A percentile compares a stretch with the other conserved stretches of the same genome.
Conservation (phyloP, 768 basidiomycete species). For the Dioszegia aurantiaca region DNA sequence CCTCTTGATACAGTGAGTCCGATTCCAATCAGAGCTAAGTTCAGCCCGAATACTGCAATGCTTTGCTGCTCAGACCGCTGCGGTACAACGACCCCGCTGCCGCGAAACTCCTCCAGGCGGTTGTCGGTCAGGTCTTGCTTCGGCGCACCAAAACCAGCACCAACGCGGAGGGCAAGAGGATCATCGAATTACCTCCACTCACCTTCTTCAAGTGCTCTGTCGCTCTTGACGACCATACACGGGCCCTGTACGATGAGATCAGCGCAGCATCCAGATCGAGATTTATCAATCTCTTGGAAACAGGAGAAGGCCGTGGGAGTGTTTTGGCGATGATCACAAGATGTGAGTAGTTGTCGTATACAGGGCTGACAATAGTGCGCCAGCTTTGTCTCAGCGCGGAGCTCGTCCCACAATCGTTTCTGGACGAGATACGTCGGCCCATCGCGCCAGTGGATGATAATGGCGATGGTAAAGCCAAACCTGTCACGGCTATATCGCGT, state of each 20-base stretch:
- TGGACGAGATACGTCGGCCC: slow-evolving; percentile 34
- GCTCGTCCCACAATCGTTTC: slow-evolving; percentile 36
- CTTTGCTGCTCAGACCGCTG: slow-evolving; percentile 72
- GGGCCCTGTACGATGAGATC: slow-evolving; percentile 40
- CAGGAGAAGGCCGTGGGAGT: slow-evolving; percentile 35
- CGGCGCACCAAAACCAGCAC: slow-evolving; percentile 65
- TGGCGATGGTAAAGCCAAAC: slow-evolving; percentile 9
- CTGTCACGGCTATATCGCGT: slow-evolving; percentile 15
- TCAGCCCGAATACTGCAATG: slow-evolving; percentile 68
- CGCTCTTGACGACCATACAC: slow-evolving; percentile 37
- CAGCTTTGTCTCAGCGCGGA: slow-evolving; percentile 39
- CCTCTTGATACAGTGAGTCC: slow-evolving; percentile 67
- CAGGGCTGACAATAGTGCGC: slow-evolving; percentile 32
- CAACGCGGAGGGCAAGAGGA: slow-evolving; percentile 67
- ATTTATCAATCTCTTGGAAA: slow-evolving; percentile 29
- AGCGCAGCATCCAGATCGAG: slow-evolving; percentile 14
- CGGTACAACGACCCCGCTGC: slow-evolving; percentile 67
- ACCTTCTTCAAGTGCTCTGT: slow-evolving; percentile 59
- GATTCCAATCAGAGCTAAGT: background rate
- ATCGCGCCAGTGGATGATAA: background rate
- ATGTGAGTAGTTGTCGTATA: slow-evolving; percentile 21
- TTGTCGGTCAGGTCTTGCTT: slow-evolving; percentile 18
- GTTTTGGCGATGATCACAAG: slow-evolving; percentile 42
- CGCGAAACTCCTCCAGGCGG: slow-evolving; percentile 61
- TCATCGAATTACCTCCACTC: slow-evolving; percentile 77